A percentile compares a stretch with the other conserved stretches of the same genome.
phyloP scores from a whole-genome alignment of 1,139 yeast genomes.

The Spencermartinsiella ligniputridi region DNA sequence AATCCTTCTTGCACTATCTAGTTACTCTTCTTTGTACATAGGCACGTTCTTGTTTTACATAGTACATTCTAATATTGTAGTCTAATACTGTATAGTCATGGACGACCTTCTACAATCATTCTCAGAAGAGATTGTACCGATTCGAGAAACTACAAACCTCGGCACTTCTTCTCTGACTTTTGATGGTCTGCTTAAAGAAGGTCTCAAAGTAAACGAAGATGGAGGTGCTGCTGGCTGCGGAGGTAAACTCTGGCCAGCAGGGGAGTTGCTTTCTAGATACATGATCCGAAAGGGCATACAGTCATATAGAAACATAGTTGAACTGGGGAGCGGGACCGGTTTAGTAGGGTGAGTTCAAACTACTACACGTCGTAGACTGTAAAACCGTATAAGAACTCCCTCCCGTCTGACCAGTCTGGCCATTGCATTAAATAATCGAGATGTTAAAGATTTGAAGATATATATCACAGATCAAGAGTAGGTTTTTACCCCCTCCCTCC shows the following conservation, averaged over 20 bases:
- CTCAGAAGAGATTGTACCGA: conserved; percentile 25
- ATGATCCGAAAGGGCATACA: conserved; percentile 32
- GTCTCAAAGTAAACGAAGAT: conserved; percentile 45
- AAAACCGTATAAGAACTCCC: background rate
- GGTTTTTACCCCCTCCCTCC: conserved; percentile 8
- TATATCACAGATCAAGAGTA: conserved; percentile 42
- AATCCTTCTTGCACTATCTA: too few species aligned
- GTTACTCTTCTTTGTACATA: too few species aligned
- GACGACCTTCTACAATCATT: conserved; percentile 4
- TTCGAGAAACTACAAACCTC: conserved; percentile 36
- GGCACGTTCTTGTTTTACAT: background rate
- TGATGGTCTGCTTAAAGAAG: conserved; percentile 37
- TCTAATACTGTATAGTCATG: conserved; percentile 23
- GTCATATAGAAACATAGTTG: conserved; percentile 37
- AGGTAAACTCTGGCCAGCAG: conserved; percentile 59
- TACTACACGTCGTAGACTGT: background rate
- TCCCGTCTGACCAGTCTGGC: conserved; percentile 29
- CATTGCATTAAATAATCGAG: conserved; percentile 31
- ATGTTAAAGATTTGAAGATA: conserved; percentile 33
- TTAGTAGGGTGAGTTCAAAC: conserved; percentile 40
- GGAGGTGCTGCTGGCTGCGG: conserved; percentile 58
- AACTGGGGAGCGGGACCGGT: conserved; percentile 56
- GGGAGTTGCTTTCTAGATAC: conserved; percentile 47
- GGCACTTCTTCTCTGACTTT: conserved; percentile 41
- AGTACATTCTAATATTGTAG: conserved; percentile 1